phyloP scores from a whole-genome alignment of 2,329 filamentous ascomycete genomes.

The Colletotrichum spaethianum region DNA sequence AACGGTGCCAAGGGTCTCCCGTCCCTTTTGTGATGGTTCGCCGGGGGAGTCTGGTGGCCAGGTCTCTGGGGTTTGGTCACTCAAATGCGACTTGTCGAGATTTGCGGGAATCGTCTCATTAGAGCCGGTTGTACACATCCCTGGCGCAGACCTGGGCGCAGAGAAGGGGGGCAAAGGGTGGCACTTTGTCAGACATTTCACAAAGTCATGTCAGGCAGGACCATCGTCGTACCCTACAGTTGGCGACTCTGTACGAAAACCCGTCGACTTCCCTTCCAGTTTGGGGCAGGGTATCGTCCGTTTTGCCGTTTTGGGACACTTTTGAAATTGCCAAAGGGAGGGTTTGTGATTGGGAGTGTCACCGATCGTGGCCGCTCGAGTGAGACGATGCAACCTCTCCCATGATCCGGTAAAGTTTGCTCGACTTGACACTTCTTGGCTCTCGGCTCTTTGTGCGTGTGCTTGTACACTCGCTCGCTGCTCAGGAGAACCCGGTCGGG shows the following conservation, averaged over 20 bases:
- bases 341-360: not conserved
- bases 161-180: not conserved
- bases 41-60: not conserved
- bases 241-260: not conserved
- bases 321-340: constrained; percentile 1
- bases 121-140: not conserved
- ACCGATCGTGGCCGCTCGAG: not conserved
- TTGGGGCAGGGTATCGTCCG: not conserved
- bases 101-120: not conserved
- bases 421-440: constrained; percentile 11
- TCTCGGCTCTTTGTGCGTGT: not conserved
- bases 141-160: not conserved
- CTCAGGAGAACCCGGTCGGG: not conserved
- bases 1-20: not conserved
- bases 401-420: not conserved
- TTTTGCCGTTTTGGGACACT: constrained; percentile 4
- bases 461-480: too few species aligned
- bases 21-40: not conserved
- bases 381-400: not conserved
- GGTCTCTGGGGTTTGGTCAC: not conserved
- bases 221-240: not conserved
- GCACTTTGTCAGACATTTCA: not conserved
- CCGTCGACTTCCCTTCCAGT: not conserved
- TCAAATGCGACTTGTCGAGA: not conserved
- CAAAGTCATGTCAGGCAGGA: not conserved